Conservation (phyloP, 208 protist species). For the Trypanosoma vivax region DNA sequence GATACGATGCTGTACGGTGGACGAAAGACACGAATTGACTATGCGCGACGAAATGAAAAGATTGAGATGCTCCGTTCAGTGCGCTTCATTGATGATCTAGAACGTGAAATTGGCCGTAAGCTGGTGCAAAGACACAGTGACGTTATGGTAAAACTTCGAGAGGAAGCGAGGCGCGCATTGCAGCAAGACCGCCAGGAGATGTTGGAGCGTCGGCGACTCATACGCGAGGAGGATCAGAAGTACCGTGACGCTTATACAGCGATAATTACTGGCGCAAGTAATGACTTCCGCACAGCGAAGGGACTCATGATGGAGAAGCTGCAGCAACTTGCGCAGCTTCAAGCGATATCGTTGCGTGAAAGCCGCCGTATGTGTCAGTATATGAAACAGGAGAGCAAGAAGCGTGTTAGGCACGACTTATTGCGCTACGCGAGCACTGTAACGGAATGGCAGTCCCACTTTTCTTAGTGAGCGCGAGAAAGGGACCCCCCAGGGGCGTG, state of each 20-base stretch:
- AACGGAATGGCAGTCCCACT: slow-evolving; percentile 72
- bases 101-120: slow-evolving; percentile 51
- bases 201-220: slow-evolving; percentile 41
- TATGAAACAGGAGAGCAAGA: slow-evolving; percentile 54
- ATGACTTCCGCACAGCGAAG: slow-evolving; percentile 47
- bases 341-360: slow-evolving; percentile 59
- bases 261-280: slow-evolving; percentile 63
- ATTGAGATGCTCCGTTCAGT: slow-evolving; percentile 70
- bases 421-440: slow-evolving; percentile 61
- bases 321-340: slow-evolving; percentile 55
- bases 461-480: slow-evolving; percentile 10
- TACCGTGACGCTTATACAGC: slow-evolving; percentile 68
- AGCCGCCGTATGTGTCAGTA: slow-evolving; percentile 55
- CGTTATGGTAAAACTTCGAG: slow-evolving; percentile 35
- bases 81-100: slow-evolving; percentile 61
- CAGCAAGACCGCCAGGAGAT: slow-evolving; percentile 23
- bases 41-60: slow-evolving; percentile 59
- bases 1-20: slow-evolving; percentile 32
- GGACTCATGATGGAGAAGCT: slow-evolving; percentile 68
- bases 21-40: slow-evolving; percentile 47
- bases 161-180: slow-evolving; percentile 32
- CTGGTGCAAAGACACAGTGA: slow-evolving; percentile 63
- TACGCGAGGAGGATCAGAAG: slow-evolving; percentile 72
- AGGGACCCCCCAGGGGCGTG: not conserved
- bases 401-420: slow-evolving; percentile 43